Evolutionary conservation across 2,329 filamentous ascomycete genomes (phyloP).

Genomic region (Akanthomyces dipterigenus): DNA sequence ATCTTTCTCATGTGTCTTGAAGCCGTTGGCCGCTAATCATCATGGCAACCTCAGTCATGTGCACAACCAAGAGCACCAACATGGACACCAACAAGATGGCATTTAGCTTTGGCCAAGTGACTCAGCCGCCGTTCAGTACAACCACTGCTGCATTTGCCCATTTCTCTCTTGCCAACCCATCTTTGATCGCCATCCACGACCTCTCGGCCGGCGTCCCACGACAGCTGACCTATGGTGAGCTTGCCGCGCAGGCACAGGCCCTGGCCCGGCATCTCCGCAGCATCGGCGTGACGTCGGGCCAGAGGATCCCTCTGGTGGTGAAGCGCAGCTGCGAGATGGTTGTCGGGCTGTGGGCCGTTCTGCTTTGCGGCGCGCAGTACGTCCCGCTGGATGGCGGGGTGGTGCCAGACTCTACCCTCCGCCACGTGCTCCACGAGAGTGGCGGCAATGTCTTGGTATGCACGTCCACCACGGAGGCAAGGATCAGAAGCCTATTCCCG

Average conservation of each 20-base stretch:
- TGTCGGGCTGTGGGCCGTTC: conserved; percentile 47
- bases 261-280: conserved; percentile 33
- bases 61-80: conserved; percentile 11
- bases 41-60: not conserved
- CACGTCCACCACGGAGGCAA: conserved; percentile 31
- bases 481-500: conserved; percentile 23
- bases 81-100: not conserved
- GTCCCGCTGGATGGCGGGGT: conserved; percentile 52
- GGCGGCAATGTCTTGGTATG: conserved; percentile 40
- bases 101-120: conserved; percentile 19
- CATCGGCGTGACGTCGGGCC: conserved; percentile 34
- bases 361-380: conserved; percentile 53
- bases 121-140: conserved; percentile 29
- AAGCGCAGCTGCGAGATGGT: conserved; percentile 51
- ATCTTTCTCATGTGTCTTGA: not conserved
- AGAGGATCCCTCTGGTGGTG: conserved; percentile 48
- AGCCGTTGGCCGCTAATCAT: not conserved
- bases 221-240: conserved; percentile 38
- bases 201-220: conserved; percentile 22
- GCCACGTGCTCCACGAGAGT: conserved; percentile 43
- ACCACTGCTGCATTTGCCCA: conserved; percentile 33
- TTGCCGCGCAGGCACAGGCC: conserved; percentile 35
- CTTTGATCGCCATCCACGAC: conserved; percentile 32
- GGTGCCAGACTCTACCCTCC: conserved; percentile 40
- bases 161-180: conserved; percentile 29